Evolutionary conservation across 257 asterid species (phyloP).

Genomic region (Solanum virginianum): DNA sequence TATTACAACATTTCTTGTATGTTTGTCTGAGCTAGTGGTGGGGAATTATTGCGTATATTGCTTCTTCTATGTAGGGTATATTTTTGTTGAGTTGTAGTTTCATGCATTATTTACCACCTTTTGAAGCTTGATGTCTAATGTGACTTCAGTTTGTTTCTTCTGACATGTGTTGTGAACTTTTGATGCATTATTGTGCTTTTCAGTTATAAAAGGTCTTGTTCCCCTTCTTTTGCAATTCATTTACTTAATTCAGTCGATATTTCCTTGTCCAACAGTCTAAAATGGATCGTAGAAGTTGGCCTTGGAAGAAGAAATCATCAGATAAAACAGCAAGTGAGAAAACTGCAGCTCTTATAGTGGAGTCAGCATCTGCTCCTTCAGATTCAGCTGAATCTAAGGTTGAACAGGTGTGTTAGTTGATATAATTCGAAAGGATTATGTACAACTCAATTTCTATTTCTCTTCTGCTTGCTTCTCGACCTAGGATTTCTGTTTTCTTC

Average conservation of each 20-base stretch:
- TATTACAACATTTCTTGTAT: neutral
- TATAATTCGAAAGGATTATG: neutral
- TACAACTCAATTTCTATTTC: neutral
- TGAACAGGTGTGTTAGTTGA: constrained; percentile 43
- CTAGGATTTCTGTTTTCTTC: neutral
- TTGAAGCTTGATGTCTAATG: neutral
- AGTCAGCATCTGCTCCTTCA: constrained; percentile 28
- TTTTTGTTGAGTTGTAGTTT: neutral
- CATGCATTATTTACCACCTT: neutral
- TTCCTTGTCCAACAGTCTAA: constrained; percentile 9
- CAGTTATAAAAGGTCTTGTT: neutral
- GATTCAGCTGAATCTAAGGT: constrained; percentile 28
- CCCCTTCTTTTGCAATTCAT: neutral
- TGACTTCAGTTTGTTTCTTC: neutral
- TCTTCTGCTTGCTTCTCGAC: neutral
- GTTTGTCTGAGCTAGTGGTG: neutral
- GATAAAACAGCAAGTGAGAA: constrained; percentile 57
- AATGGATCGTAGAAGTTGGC: constrained; percentile 94
- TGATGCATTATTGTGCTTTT: neutral
- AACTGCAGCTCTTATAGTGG: constrained; percentile 23
- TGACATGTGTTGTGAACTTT: neutral
- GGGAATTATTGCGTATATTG: neutral
- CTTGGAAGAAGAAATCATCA: constrained; percentile 96
- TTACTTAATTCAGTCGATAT: neutral
- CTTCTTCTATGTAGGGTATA: neutral